Evolutionary conservation across 129 eudicot genomes (phyloP).

Genomic region (Glebionis coronaria): DNA sequence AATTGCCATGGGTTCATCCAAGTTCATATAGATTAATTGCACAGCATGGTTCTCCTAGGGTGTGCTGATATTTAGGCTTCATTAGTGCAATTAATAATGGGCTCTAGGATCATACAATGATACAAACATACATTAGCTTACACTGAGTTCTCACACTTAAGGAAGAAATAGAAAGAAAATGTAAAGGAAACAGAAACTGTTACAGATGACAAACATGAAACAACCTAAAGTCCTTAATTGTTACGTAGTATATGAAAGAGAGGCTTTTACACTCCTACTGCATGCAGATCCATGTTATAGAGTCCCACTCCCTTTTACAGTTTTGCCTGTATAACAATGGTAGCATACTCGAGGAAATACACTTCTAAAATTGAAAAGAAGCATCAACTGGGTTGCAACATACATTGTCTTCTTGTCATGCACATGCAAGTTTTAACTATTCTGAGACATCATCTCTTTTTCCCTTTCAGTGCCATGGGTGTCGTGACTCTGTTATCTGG

Average conservation of each 20-base stretch:
- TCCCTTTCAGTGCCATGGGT: slow-evolving; percentile 82
- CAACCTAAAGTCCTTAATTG: too few relatives aligned
- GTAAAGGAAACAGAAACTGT: too few relatives aligned
- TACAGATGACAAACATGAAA: too few relatives aligned
- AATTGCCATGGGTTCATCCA: background rate
- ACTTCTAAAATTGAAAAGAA: background rate
- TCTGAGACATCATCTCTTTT: background rate
- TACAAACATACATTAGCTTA: background rate
- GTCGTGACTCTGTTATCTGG: slow-evolving; percentile 83
- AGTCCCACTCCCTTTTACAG: background rate
- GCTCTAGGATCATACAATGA: background rate
- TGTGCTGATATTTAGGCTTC: background rate
- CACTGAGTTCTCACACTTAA: too few relatives aligned
- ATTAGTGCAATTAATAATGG: background rate
- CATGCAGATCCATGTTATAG: too few relatives aligned
- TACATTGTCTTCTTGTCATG: background rate
- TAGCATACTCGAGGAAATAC: background rate
- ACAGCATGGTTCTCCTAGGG: background rate
- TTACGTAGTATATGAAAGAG: too few relatives aligned
- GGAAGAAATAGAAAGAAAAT: too few relatives aligned
- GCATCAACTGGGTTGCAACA: background rate
- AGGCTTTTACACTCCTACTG: too few relatives aligned
- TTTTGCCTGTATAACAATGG: slow-evolving; percentile 5
- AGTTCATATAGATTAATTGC: background rate
- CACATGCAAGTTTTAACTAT: background rate